Base-by-base conservation (phyloP, 2,329 filamentous ascomycete species). In the Fusarium abutilonis region DNA sequence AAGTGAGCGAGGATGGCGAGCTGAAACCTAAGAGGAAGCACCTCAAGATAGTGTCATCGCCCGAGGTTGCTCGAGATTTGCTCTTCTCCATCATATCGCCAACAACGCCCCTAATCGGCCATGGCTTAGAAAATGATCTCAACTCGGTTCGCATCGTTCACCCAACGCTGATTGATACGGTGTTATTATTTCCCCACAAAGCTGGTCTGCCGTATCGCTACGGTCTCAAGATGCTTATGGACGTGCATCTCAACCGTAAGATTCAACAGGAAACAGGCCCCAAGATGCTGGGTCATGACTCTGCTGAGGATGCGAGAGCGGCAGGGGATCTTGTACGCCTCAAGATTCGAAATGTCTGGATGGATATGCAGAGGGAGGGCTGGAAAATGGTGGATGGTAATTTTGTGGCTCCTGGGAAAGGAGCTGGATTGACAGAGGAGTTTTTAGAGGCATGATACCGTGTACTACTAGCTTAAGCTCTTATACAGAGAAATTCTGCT, bases 71-170 rank as follows among this genome's bases (percentile, higher is more conserved):
- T 1, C 89, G 95, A 9, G 80, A 86, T 2, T 82, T 97, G 0
- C 83, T 99, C 9, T 92, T 96, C 75, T 83, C 84, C 0, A 82
- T 91, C 49, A 83, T 99, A 45, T 84, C 87, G 1, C 90, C 92
- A 0, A 78, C 83, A 0, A 99, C 93, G 0, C 91, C 93, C 0
- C 78, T 99, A 1, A 91, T 99, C 42, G 95, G 95, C 0, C 95
- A 99, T 74, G 93, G 92, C 1, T 86, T 98, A 9, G 95, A 99
- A 71, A 99, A 99, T 72, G 95, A 99, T 70, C 84, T 99, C 52
- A 97, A 97, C 73, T 86, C 89, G 3, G 82, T 89, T 36, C 89
- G 94, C 32, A 84, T 98, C 46, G 88, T 97, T 40, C 95, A 98
- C 69, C 91, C 90, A 0, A 90, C 85, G 0, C 82, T 97, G 50